These are phyloP conservation scores for Biscogniauxia marginata DNA, from an alignment of 2,329 filamentous ascomycete genomes.

Conservation along the genomic window DNA sequence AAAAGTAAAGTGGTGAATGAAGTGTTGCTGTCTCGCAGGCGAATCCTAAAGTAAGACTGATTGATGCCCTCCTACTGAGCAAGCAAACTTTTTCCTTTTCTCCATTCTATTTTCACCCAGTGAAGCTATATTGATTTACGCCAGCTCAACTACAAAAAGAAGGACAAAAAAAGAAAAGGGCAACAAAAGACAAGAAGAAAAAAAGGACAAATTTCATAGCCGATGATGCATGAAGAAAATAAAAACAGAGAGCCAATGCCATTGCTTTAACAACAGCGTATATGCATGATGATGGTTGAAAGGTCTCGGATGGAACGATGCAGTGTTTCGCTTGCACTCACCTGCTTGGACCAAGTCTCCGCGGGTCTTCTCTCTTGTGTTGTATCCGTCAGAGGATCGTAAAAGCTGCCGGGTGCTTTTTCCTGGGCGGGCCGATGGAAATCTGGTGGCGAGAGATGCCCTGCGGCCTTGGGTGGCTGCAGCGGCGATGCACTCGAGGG, in stretches of 20 bases:
- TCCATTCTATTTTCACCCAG: background rate
- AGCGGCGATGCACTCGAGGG: slow-evolving; percentile 34
- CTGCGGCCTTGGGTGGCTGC: slow-evolving; percentile 31
- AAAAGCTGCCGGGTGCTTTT: slow-evolving; percentile 42
- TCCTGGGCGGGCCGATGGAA: slow-evolving; percentile 37
- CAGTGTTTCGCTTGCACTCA: slow-evolving; percentile 17
- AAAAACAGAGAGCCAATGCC: too few species aligned
- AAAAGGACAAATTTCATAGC: slow-evolving; percentile 3
- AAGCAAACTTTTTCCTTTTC: background rate
- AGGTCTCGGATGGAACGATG: background rate
- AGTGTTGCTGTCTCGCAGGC: slow-evolving; percentile 3
- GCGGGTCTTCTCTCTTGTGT: slow-evolving; percentile 39
- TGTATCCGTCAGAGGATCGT: slow-evolving; percentile 45
- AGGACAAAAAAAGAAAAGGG: background rate
- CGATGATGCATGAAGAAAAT: background rate
- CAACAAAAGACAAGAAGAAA: slow-evolving; percentile 7
- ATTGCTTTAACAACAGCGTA: background rate
- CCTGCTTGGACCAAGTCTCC: slow-evolving; percentile 36
- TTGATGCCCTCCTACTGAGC: background rate
- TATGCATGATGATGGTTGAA: background rate
- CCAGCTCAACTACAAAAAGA: slow-evolving; percentile 1
- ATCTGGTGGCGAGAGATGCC: slow-evolving; percentile 29
- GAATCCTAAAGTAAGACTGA: background rate
- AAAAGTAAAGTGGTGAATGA: slow-evolving; percentile 8
- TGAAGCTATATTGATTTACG: background rate